These are phyloP conservation scores for Cenchrus americanus DNA, from an alignment of 176 grass and related monocot genomes.

Conservation along the genomic window DNA sequence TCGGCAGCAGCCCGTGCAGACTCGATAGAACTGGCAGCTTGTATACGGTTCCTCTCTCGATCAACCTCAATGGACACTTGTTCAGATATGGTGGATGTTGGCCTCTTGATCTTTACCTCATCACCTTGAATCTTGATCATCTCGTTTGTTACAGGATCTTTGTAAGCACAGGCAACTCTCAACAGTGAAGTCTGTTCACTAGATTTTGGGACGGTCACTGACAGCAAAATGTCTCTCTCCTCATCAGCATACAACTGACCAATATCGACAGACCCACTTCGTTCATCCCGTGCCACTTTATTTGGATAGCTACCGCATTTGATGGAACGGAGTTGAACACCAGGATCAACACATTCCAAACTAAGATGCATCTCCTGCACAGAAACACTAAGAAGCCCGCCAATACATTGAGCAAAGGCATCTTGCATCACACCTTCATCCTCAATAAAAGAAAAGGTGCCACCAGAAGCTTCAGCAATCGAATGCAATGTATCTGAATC, in stretches of 20 bases:
- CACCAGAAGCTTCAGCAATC: conserved; percentile 84
- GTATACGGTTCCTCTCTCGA: conserved; percentile 76
- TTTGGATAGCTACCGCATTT: conserved; percentile 84
- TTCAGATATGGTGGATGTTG: conserved; percentile 34
- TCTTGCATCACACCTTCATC: conserved; percentile 92
- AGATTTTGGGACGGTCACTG: conserved; percentile 57
- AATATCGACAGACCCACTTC: conserved; percentile 60
- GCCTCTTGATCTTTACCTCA: conserved; percentile 66
- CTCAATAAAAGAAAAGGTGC: conserved; percentile 98
- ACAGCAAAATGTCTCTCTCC: conserved; percentile 83
- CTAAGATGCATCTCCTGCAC: conserved; percentile 67
- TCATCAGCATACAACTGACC: conserved; percentile 91
- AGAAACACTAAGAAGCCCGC: conserved; percentile 87
- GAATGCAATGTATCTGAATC: conserved; percentile 78
- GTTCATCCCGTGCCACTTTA: conserved; percentile 66
- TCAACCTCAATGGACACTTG: conserved; percentile 74
- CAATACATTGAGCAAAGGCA: conserved; percentile 98
- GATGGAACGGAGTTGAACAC: conserved; percentile 67
- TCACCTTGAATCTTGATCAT: conserved; percentile 53
- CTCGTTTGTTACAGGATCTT: conserved; percentile 72
- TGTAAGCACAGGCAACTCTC: conserved; percentile 72
- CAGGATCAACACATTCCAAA: conserved; percentile 65
- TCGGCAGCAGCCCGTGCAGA: conserved; percentile 72
- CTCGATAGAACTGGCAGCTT: conserved; percentile 64
- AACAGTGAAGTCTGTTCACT: conserved; percentile 51